Conservation (phyloP, 108 stramenopile species). For the Nitzschia inconspicua region DNA sequence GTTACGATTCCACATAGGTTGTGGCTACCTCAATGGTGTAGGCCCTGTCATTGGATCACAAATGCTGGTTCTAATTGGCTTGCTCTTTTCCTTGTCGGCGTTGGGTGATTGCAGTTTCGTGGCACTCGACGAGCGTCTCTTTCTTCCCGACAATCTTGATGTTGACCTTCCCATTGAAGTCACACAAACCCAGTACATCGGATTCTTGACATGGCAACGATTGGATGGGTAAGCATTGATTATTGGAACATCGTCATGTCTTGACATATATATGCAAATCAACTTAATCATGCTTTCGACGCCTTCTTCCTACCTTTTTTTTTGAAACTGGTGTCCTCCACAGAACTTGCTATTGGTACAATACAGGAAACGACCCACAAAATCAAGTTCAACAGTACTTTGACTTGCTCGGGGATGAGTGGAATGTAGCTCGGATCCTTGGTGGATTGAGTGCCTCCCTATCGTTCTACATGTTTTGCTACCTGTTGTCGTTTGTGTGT, state of each 20-base stretch:
- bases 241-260: background rate
- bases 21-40: slow-evolving; percentile 20
- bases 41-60: slow-evolving; percentile 9
- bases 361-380: background rate
- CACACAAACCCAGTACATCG: slow-evolving; percentile 8
- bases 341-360: slow-evolving; percentile 26
- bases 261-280: background rate
- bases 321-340: background rate
- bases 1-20: slow-evolving; percentile 5
- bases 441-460: slow-evolving; percentile 3
- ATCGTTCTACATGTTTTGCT: slow-evolving; percentile 5
- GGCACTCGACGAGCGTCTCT: slow-evolving; percentile 2
- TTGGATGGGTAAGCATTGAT: background rate
- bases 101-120: slow-evolving; percentile 23
- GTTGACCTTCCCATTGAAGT: slow-evolving; percentile 2
- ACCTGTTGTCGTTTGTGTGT: slow-evolving; percentile 11
- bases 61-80: slow-evolving; percentile 11
- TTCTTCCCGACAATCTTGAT: background rate
- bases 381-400: slow-evolving; percentile 3
- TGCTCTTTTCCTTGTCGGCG: slow-evolving; percentile 15
- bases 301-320: background rate
- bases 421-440: background rate
- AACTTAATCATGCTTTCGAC: background rate
- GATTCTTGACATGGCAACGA: slow-evolving; percentile 1
- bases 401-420: slow-evolving; percentile 18